phyloP scores from a whole-genome alignment of 2,329 filamentous ascomycete species.

The Nemania serpens region DNA sequence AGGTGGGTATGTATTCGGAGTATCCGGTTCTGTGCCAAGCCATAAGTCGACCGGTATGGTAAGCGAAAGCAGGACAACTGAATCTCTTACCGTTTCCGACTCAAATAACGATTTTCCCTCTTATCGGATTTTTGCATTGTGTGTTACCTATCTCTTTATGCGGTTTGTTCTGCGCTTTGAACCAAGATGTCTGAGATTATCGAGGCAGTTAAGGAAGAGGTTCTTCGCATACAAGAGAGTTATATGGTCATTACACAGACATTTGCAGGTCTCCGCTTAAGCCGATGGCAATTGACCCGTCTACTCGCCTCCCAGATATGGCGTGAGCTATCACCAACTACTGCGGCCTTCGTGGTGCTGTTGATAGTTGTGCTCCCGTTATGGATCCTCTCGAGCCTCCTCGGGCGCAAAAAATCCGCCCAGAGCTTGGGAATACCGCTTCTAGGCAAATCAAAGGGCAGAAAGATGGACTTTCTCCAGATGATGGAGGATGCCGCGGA shows the following conservation, averaged over 20 bases:
- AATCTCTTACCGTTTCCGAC: background rate
- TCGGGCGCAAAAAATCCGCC: background rate
- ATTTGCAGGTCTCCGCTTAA: background rate
- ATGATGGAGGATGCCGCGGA: background rate
- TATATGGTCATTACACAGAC: background rate
- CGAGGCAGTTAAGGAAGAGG: background rate
- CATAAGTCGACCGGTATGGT: background rate
- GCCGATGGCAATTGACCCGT: background rate
- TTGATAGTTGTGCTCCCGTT: background rate
- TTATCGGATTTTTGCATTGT: too few species aligned
- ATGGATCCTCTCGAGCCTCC: background rate
- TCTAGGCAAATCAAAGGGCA: background rate
- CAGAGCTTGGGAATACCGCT: background rate
- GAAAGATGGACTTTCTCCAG: background rate
- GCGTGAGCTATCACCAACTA: background rate
- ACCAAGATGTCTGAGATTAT: background rate
- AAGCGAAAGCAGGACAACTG: background rate
- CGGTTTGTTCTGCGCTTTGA: background rate
- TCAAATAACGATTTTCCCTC: background rate
- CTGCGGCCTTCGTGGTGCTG: background rate
- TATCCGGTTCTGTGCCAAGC: background rate
- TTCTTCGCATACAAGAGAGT: background rate
- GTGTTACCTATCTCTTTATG: too few species aligned
- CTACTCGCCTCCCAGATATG: background rate
- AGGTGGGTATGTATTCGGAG: background rate